Evolutionary conservation across 768 basidiomycete genomes (phyloP).

Genomic region (Amanita pallidorosea): DNA sequence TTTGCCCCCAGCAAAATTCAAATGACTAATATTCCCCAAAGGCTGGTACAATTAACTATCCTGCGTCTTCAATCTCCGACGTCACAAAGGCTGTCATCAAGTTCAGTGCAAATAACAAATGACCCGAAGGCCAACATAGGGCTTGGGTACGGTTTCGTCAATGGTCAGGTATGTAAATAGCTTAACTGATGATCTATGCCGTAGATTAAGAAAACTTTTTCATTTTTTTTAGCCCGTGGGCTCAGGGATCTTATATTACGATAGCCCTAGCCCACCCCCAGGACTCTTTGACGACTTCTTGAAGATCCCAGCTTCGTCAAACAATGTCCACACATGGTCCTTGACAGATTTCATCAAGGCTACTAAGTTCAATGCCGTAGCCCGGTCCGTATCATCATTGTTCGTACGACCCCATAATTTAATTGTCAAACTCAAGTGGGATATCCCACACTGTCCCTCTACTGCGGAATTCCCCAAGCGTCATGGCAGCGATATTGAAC

Average conservation of each 20-base stretch:
- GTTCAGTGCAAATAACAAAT: constrained; percentile 27
- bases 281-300: constrained; percentile 39
- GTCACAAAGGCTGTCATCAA: constrained; percentile 26
- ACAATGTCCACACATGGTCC: constrained; percentile 21
- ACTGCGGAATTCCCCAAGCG: constrained; percentile 14
- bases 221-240: constrained; percentile 12
- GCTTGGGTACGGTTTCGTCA: constrained; percentile 29
- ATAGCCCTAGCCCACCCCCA: constrained; percentile 30
- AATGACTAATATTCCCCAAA: constrained; percentile 10
- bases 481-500: constrained; percentile 23
- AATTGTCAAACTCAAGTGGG: constrained; percentile 7
- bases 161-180: constrained; percentile 18
- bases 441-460: constrained; percentile 27
- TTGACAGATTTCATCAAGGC: constrained; percentile 22
- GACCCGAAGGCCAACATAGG: constrained; percentile 45
- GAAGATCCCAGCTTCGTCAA: constrained; percentile 21
- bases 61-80: constrained; percentile 11
- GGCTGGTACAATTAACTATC: constrained; percentile 36
- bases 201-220: too few relatives aligned
- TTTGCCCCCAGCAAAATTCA: not conserved
- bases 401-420: constrained; percentile 7
- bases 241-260: constrained; percentile 35
- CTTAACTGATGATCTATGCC: not conserved
- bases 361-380: constrained; percentile 18
- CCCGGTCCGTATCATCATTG: constrained; percentile 9